Evolutionary conservation across 805 yeast species (phyloP).

Genomic region (Candida orba): DNA sequence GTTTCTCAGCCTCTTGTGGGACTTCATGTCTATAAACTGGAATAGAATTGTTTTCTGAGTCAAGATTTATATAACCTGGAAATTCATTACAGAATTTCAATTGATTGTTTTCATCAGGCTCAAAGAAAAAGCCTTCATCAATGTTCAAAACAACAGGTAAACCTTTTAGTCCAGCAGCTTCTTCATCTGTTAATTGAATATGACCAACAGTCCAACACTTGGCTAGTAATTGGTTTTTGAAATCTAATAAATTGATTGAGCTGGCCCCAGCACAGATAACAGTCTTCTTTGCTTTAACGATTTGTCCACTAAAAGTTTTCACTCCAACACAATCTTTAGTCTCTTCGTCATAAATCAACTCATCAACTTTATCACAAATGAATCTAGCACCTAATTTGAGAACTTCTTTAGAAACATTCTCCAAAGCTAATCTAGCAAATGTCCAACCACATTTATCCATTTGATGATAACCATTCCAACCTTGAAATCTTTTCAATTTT

Average conservation of each 20-base stretch:
- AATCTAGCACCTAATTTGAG: conserved; percentile 27
- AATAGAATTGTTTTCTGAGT: conserved; percentile 16
- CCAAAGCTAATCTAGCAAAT: conserved; percentile 28
- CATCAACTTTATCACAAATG: conserved; percentile 11
- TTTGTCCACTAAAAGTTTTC: conserved; percentile 23
- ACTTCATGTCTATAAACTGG: conserved; percentile 25
- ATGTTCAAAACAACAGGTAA: conserved; percentile 31
- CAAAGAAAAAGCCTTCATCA: conserved; percentile 36
- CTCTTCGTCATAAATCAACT: conserved; percentile 14
- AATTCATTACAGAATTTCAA: conserved; percentile 34
- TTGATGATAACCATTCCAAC: conserved; percentile 30
- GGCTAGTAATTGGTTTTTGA: conserved; percentile 30
- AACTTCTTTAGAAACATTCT: conserved; percentile 24
- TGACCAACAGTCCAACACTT: conserved; percentile 38
- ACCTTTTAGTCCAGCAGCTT: conserved; percentile 24
- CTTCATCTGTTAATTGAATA: conserved; percentile 28
- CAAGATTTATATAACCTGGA: conserved; percentile 29
- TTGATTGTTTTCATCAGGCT: conserved; percentile 30
- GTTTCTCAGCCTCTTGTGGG: conserved; percentile 28
- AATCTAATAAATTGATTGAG: conserved; percentile 29
- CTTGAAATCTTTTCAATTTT: conserved; percentile 9
- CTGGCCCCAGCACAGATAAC: conserved; percentile 35
- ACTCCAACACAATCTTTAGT: conserved; percentile 25
- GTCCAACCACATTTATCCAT: conserved; percentile 31
- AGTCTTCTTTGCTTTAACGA: conserved; percentile 21